Base-by-base conservation (phyloP, 73 alveolate species). In the Blepharisma japonicum region DNA sequence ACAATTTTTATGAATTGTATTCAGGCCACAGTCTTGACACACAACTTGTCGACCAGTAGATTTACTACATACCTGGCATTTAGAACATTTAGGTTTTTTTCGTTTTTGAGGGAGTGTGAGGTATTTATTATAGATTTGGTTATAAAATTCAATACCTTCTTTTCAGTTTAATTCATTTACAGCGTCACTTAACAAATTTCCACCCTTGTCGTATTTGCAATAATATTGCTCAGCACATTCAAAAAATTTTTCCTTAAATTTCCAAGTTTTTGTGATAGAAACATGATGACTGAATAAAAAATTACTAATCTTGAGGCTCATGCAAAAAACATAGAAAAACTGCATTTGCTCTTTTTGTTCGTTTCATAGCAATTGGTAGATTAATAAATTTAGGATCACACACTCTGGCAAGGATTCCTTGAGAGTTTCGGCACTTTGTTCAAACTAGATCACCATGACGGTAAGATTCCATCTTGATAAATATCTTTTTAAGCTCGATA, bases 131-230 rank as follows among this genome's bases (percentile, higher is more conserved):
- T 18, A 61, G 74, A 39, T 18, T 14, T 20, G 11, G n/a, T 14
- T 53, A 53, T 53, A 61, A 61, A 39, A 20, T 25, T 25, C 14
- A 14, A 9, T 14, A 5, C 74, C 74, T 61, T 61, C 46, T 9
- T n/a, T 39, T 39, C 74, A 61, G 14, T 61, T 61, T 25, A 61
- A 9, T 20, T 61, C 74, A 14, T n/a, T 20, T 5, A 61, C 11
- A 1, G 46, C 74, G 2, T 61, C 23, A 14, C 5, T 39, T 14
- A 61, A 2, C 39, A 25, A 8, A 9, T 18, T 25, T 20, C 14
- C 47, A 20, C 74, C 74, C 27, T 51, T 51, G 2, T 61, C 74
- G 74, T 61, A 61, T 61, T 61, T 61, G 47, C 74, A 9, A 18
- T 14, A 14, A 25, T 61, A 61, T 8, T 18, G 39, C 11, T 14